Percentiles rank a stretch among this genome's conserved stretches.
These are phyloP conservation scores for Penicillium occitanis DNA, from an alignment of 2,329 filamentous ascomycete species.

Conservation along the genomic window DNA sequence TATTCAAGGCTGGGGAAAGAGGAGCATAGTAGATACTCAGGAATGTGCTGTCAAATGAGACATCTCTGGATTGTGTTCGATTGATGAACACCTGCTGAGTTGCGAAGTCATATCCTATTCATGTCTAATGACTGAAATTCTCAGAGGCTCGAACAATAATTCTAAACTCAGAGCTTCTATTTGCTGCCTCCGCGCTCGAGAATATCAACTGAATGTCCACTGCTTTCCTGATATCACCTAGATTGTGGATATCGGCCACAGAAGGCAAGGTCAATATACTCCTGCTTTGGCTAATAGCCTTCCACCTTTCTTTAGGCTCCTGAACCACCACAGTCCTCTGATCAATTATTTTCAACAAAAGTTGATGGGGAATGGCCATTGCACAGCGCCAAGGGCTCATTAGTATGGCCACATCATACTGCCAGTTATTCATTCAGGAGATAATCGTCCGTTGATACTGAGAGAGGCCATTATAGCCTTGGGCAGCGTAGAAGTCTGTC, in stretches of 20 bases:
- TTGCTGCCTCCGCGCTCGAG: conserved; percentile 14
- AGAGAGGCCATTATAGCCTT: conserved; percentile 28
- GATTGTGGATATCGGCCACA: conserved; percentile 21
- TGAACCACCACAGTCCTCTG: conserved; percentile 17
- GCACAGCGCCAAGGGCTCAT: conserved; percentile 31
- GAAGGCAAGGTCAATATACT: conserved; percentile 9
- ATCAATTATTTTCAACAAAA: conserved; percentile 26
- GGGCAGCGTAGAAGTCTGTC: conserved; percentile 34
- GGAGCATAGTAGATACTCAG: conserved; percentile 26
- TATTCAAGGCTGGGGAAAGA: conserved; percentile 23
- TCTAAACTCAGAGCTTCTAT: conserved; percentile 24
- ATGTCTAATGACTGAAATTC: conserved; percentile 27
- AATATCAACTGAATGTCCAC: conserved; percentile 28
- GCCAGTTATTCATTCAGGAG: conserved; percentile 36
- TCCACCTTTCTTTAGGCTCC: neutral
- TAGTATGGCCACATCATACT: conserved; percentile 28
- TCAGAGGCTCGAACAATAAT: conserved; percentile 26
- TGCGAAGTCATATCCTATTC: conserved; percentile 32
- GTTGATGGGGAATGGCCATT: conserved; percentile 28
- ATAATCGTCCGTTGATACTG: conserved; percentile 24
- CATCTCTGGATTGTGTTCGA: conserved; percentile 26
- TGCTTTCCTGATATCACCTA: conserved; percentile 25
- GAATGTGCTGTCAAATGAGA: conserved; percentile 29
- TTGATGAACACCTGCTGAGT: conserved; percentile 29
- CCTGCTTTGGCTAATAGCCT: neutral